Base-by-base conservation (phyloP, 495 filamentous ascomycete genomes). In the Talaromyces stipitatus region DNA sequence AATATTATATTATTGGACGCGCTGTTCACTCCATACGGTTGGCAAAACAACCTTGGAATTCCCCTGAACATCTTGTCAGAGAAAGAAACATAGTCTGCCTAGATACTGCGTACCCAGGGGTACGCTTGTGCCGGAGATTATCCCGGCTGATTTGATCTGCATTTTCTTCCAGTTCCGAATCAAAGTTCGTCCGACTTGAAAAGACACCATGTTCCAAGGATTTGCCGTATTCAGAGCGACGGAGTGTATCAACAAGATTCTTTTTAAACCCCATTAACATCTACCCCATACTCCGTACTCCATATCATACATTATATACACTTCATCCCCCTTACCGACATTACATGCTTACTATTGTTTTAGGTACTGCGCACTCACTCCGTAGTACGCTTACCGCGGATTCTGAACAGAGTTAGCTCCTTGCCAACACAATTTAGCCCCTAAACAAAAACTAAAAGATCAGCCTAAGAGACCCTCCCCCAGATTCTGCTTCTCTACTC, bases 401-500 rank as follows among this genome's bases (percentile, higher is more conserved):
- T n/a, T n/a, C 24, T 51, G 48, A 30, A 51, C 27, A 28, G 18
- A 51, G 16, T 51, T 51, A 28, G 16, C 48, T 26, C 48, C 48
- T 51, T 51, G 24, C 16, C 14, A 30, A 51, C 24, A 27, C 27
- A 16, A 51, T 47, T 26, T 30, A 51, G 27, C 48, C 48, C 48
- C 24, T 23, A 18, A 30, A 18, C 27, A 11, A 30, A 5, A 9
- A 30, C 27, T 51, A 51, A 30, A 46, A 20, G 14, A 46, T 46
- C 41, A 36, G 32, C 22, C 43, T 46, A 46, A 46, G 45, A 18
- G 45, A 48, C 45, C 45, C 45, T 48, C 45, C 45, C 45, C 45
- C 45, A 48, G 45, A 48, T 20, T 48, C 22, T 20, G 14, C 18
- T 48, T 48, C 24, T 20, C 22, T 20, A 26, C 18, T 48, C 24